Percentiles rank a stretch among this genome's conserved stretches.
phyloP scores from a whole-genome alignment of 108 stramenopile genomes.

The Phaeodactylum tricornutum region DNA sequence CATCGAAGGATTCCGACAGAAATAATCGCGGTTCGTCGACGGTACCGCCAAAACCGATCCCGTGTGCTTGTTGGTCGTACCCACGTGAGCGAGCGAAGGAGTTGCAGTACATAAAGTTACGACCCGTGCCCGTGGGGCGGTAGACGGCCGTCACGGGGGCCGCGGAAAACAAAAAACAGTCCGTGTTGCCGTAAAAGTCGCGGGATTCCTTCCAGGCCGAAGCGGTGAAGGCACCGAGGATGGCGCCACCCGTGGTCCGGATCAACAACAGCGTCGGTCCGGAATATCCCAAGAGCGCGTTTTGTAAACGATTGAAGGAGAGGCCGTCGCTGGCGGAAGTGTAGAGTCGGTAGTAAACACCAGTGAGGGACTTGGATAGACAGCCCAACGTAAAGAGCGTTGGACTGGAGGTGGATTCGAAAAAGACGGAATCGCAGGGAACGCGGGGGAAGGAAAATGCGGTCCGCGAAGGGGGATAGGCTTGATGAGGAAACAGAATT shows the following conservation, averaged over 20 bases:
- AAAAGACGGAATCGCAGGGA: constrained; percentile 24
- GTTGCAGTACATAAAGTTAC: constrained; percentile 75
- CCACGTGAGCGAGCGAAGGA: constrained; percentile 52
- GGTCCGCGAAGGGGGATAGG: constrained; percentile 38
- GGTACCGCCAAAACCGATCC: constrained; percentile 82
- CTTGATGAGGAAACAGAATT: constrained; percentile 41
- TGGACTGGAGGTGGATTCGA: constrained; percentile 10
- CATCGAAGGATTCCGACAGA: constrained; percentile 61
- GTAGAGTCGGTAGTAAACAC: constrained; percentile 63
- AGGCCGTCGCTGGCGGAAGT: constrained; percentile 70
- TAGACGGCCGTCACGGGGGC: constrained; percentile 40
- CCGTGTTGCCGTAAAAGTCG: constrained; percentile 71
- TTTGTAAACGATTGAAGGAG: constrained; percentile 68
- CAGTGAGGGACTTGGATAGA: constrained; percentile 38
- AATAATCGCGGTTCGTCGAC: constrained; percentile 53
- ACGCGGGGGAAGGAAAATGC: constrained; percentile 43
- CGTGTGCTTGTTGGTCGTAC: constrained; percentile 72
- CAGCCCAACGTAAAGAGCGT: constrained; percentile 43
- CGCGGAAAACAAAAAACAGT: constrained; percentile 59
- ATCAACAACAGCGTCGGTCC: constrained; percentile 72
- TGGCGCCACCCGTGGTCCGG: constrained; percentile 38
- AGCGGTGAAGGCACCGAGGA: constrained; percentile 57
- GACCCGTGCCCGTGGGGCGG: constrained; percentile 48
- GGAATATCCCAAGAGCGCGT: constrained; percentile 62
- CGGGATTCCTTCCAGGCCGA: constrained; percentile 69